Evolutionary conservation across 164 flowering plant genomes (phyloP).

Genomic region (Vitis cinerea): DNA sequence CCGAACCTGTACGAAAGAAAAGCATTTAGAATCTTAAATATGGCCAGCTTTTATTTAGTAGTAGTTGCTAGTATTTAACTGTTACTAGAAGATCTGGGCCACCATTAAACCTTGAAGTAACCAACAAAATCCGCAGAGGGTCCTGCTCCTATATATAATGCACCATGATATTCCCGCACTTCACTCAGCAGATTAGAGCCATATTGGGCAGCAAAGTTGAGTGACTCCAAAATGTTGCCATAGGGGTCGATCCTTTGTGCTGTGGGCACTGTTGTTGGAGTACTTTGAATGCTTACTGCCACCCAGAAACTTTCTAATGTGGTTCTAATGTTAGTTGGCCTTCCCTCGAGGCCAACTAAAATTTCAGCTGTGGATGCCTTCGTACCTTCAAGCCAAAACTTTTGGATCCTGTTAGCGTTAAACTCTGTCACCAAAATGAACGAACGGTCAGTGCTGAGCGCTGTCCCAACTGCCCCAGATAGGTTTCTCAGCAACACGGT

Average conservation of each 20-base stretch:
- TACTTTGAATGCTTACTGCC: conserved; percentile 4
- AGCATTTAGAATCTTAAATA: no score
- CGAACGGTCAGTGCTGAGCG: conserved; percentile 23
- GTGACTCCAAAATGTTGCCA: neutral
- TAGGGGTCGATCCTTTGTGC: neutral
- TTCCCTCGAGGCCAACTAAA: conserved; percentile 8
- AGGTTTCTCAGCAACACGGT: conserved; percentile 27
- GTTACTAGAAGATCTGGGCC: no score
- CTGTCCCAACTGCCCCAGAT: conserved; percentile 24
- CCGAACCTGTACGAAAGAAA: no score
- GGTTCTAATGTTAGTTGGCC: conserved; percentile 20
- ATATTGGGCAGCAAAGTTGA: neutral
- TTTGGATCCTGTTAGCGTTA: neutral
- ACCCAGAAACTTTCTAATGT: conserved; percentile 26
- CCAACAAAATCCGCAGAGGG: no score
- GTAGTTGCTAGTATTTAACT: no score
- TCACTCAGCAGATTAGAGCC: neutral
- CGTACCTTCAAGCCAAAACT: conserved; percentile 20
- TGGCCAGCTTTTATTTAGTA: no score
- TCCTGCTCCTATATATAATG: no score
- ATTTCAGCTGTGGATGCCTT: conserved; percentile 15
- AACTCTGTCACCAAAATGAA: conserved; percentile 26
- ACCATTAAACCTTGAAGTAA: no score
- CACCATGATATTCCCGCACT: neutral
- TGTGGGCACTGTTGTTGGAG: neutral